Conservation (phyloP, 306 rosid genomes). For the Abrus precatorius region DNA sequence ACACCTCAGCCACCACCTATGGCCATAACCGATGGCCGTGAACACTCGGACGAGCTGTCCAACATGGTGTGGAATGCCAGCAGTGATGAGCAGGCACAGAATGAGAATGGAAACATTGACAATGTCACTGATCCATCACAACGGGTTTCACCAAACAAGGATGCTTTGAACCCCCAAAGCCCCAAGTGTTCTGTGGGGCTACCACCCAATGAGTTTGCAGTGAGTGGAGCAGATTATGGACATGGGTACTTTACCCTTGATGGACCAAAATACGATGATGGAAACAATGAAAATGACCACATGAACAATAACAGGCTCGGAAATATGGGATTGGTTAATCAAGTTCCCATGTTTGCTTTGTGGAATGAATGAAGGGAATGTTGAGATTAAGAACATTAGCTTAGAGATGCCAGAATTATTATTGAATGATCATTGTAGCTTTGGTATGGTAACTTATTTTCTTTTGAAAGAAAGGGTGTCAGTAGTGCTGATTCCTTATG, state of each 20-base stretch:
- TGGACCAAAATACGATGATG: conserved; percentile 69
- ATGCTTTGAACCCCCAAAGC: conserved; percentile 50
- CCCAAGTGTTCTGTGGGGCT: conserved; percentile 57
- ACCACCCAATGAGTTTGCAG: conserved; percentile 55
- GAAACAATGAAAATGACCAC: conserved; percentile 62
- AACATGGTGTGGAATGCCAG: conserved; percentile 78
- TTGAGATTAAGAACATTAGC: conserved; percentile 29
- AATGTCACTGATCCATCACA: conserved; percentile 20
- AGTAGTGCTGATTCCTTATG: conserved; percentile 41
- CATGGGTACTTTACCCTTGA: conserved; percentile 69
- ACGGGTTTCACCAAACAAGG: conserved; percentile 52
- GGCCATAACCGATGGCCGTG: conserved; percentile 53
- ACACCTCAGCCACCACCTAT: conserved; percentile 67
- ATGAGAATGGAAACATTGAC: conserved; percentile 51
- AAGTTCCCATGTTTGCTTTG: conserved; percentile 83
- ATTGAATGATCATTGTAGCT: conserved; percentile 39
- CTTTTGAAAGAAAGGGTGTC: conserved; percentile 34
- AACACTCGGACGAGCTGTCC: conserved; percentile 67
- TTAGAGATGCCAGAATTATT: conserved; percentile 46
- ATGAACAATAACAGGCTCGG: conserved; percentile 56
- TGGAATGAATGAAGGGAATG: conserved; percentile 67
- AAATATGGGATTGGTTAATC: conserved; percentile 72
- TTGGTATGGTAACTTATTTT: conserved; percentile 47
- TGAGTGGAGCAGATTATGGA: conserved; percentile 65
- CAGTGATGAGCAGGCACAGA: conserved; percentile 38